Evolutionary conservation across 352 stramenopile genomes (phyloP).

Genomic region (Phytopythium boreale): DNA sequence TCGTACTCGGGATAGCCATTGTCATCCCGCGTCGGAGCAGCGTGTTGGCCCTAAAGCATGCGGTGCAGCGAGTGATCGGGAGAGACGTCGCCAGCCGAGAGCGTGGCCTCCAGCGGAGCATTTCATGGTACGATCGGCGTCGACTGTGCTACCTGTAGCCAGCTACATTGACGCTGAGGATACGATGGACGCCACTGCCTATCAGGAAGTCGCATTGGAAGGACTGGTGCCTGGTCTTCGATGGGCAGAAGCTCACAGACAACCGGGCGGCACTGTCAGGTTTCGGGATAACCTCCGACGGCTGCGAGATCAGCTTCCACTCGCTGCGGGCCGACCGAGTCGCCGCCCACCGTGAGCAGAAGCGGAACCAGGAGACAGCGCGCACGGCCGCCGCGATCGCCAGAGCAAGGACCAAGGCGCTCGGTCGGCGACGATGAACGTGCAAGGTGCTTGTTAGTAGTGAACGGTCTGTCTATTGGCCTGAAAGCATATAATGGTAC

Average conservation of each 20-base stretch:
- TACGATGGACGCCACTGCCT: background rate
- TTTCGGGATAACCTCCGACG: constrained; percentile 9
- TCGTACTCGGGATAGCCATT: constrained; percentile 5
- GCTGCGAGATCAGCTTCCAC: constrained; percentile 13
- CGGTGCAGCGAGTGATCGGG: constrained; percentile 1
- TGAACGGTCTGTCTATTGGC: background rate
- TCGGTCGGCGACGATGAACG: background rate
- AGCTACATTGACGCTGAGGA: background rate
- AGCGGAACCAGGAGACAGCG: background rate
- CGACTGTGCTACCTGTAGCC: background rate
- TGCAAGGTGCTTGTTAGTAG: background rate
- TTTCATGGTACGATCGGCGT: constrained; percentile 1
- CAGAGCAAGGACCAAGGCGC: constrained; percentile 1
- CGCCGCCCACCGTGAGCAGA: background rate
- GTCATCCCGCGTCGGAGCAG: constrained; percentile 6
- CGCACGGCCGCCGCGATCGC: background rate
- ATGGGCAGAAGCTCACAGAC: constrained; percentile 11
- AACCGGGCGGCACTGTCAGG: constrained; percentile 8
- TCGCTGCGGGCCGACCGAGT: constrained; percentile 5
- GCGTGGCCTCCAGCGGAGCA: background rate
- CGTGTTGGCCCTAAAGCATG: constrained; percentile 6
- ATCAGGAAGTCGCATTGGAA: constrained; percentile 20
- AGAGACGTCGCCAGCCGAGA: background rate
- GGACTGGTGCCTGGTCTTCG: constrained; percentile 13
- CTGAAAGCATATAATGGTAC: background rate